Evolutionary conservation across 192 early-diverging fungal genomes (phyloP).

Genomic region (Blastocladiella britannica): DNA sequence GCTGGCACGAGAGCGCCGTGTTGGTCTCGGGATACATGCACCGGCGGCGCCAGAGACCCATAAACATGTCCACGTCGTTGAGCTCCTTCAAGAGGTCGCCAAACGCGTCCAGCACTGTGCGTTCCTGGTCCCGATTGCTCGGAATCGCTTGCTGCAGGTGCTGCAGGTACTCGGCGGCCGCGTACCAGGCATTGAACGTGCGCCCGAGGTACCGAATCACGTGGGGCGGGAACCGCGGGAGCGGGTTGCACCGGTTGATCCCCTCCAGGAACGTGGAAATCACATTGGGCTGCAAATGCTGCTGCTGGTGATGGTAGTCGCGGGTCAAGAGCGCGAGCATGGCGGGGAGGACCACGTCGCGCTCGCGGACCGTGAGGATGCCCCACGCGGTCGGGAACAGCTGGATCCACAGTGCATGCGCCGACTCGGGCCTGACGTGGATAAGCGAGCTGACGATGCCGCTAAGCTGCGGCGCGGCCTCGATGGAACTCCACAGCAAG

Average conservation of each 20-base stretch:
- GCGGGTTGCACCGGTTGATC: conserved; percentile 46
- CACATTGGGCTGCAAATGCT: conserved; percentile 69
- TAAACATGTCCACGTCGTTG: conserved; percentile 83
- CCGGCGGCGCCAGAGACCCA: conserved; percentile 75
- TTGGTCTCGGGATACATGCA: conserved; percentile 83
- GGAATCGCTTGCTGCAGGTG: conserved; percentile 23
- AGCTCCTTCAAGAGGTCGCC: conserved; percentile 61
- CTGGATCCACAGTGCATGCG: conserved; percentile 58
- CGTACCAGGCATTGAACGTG: conserved; percentile 81
- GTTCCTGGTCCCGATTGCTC: conserved; percentile 59
- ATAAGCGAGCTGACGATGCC: conserved; percentile 39
- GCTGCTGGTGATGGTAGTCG: conserved; percentile 73
- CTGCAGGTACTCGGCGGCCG: conserved; percentile 65
- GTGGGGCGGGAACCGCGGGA: conserved; percentile 72
- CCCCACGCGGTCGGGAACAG: conserved; percentile 76
- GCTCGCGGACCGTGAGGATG: conserved; percentile 43
- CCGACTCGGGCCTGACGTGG: conserved; percentile 38
- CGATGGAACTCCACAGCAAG: conserved; percentile 49
- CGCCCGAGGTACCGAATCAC: conserved; percentile 83
- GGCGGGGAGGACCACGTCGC: conserved; percentile 63
- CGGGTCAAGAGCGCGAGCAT: conserved; percentile 69
- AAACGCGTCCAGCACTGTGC: conserved; percentile 72
- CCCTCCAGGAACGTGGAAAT: conserved; percentile 80
- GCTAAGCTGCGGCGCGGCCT: conserved; percentile 16
- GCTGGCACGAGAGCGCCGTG: conserved; percentile 85